Percentiles rank a stretch among this genome's conserved stretches.
These are phyloP conservation scores for Aspergillus amoenus DNA, from an alignment of 2,329 filamentous ascomycete species.

Conservation along the genomic window DNA sequence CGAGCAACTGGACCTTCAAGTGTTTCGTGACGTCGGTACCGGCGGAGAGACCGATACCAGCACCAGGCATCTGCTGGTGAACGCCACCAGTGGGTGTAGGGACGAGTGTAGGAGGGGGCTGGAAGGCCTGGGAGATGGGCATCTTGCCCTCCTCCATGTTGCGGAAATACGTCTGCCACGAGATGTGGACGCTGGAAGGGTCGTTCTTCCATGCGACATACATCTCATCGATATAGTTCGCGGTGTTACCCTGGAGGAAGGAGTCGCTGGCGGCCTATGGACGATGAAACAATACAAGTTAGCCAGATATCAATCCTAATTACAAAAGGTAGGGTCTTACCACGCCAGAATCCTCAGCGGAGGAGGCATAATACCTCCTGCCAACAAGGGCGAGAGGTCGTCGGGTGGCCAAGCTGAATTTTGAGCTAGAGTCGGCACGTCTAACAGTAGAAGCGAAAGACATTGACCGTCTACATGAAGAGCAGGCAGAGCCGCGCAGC, in stretches of 20 bases:
- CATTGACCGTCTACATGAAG: conserved; percentile 33
- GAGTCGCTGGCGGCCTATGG: conserved; percentile 85
- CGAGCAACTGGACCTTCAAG: conserved; percentile 94
- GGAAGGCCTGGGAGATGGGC: conserved; percentile 96
- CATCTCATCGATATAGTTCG: conserved; percentile 99
- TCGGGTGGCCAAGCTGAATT: conserved; percentile 37
- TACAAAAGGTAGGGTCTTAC: conserved; percentile 42
- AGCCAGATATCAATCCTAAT: conserved; percentile 13
- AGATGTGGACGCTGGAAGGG: conserved; percentile 89
- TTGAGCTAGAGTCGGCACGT: conserved; percentile 32
- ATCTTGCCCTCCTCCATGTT: conserved; percentile 99
- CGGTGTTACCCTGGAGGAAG: conserved; percentile 94
- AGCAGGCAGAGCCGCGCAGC: conserved; percentile 36
- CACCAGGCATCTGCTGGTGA: conserved; percentile 68
- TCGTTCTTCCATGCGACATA: conserved; percentile 97
- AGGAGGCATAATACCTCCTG: conserved; percentile 58
- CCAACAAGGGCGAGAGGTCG: conserved; percentile 46
- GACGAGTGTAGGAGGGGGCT: conserved; percentile 88
- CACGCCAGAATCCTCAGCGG: conserved; percentile 56
- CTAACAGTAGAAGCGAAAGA: conserved; percentile 34
- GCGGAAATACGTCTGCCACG: conserved; percentile 99
- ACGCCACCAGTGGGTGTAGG: conserved; percentile 78
- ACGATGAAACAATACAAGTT: conserved; percentile 19
- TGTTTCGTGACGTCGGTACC: conserved; percentile 90
- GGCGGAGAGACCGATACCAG: conserved; percentile 63